Conservation (phyloP, 345 rosid genomes). For the Barbarea vulgaris region DNA sequence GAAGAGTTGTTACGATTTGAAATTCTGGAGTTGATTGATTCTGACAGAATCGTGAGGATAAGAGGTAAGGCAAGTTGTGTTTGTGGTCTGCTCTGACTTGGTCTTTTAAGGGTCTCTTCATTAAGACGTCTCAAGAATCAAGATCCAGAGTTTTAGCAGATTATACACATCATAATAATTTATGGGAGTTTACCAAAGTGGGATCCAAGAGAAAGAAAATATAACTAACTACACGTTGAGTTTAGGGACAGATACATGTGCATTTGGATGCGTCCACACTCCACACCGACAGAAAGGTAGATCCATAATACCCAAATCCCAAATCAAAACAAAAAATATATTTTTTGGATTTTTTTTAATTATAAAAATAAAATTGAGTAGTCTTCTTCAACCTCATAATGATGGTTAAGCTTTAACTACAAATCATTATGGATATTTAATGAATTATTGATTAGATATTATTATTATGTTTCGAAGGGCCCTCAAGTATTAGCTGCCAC, state of each 20-base stretch:
- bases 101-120: background rate
- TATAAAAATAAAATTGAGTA: background rate
- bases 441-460: constrained; percentile 32
- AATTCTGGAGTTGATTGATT: constrained; percentile 23
- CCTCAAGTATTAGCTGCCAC: constrained; percentile 21
- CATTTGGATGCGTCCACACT: constrained; percentile 28
- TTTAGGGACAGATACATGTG: constrained; percentile 31
- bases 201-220: constrained; percentile 18
- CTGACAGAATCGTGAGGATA: background rate
- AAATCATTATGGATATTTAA: constrained; percentile 16
- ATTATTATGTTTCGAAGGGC: constrained; percentile 2
- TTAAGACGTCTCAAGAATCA: constrained; percentile 11
- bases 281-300: constrained; percentile 38
- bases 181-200: constrained; percentile 11
- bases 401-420: constrained; percentile 30
- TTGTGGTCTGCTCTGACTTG: constrained; percentile 9
- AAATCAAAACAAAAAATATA: background rate
- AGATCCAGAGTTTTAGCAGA: constrained; percentile 19
- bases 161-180: background rate
- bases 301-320: constrained; percentile 14
- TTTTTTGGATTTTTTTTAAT: background rate
- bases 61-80: constrained; percentile 17
- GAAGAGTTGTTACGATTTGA: constrained; percentile 3
- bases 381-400: constrained; percentile 25
- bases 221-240: background rate